phyloP scores from a whole-genome alignment of 2,329 filamentous ascomycete species.

The Xylariomycetidae sp. region DNA sequence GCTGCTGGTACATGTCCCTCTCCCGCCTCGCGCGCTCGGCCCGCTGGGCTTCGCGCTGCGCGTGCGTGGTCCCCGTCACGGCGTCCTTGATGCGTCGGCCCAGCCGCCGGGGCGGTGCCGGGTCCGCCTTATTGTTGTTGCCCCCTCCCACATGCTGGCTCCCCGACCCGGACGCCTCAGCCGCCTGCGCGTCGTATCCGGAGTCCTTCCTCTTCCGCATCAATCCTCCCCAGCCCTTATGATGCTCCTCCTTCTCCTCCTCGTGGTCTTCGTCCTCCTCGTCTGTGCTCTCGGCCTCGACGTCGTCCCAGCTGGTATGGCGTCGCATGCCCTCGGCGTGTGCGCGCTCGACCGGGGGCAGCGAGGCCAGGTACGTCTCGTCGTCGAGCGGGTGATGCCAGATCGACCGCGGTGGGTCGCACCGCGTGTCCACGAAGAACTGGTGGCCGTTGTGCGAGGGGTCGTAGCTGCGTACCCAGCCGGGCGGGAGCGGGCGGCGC shows the following conservation, averaged over 20 bases:
- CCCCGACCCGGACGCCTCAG: conserved; percentile 8
- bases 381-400: conserved; percentile 60
- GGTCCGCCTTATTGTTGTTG: conserved; percentile 8
- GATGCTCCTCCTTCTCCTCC: background rate
- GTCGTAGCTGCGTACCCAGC: conserved; percentile 54
- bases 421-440: conserved; percentile 56
- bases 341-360: conserved; percentile 43
- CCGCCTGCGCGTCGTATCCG: background rate
- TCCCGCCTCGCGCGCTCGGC: conserved; percentile 42
- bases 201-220: conserved; percentile 1
- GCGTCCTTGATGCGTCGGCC: conserved; percentile 55
- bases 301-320: conserved; percentile 30
- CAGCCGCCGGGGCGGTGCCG: conserved; percentile 28
- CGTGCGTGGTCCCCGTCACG: conserved; percentile 49
- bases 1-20: conserved; percentile 43
- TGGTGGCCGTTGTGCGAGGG: conserved; percentile 46
- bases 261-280: conserved; percentile 28
- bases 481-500: conserved; percentile 43
- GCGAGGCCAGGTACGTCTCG: conserved; percentile 41
- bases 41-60: conserved; percentile 43
- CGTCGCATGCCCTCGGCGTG: conserved; percentile 33
- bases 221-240: background rate
- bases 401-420: conserved; percentile 48
- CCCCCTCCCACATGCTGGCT: conserved; percentile 28
- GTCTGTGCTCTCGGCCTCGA: conserved; percentile 38